A percentile compares a stretch with the other conserved stretches of the same genome.
phyloP scores from a whole-genome alignment of 306 rosid species.

The Betula pendula region DNA sequence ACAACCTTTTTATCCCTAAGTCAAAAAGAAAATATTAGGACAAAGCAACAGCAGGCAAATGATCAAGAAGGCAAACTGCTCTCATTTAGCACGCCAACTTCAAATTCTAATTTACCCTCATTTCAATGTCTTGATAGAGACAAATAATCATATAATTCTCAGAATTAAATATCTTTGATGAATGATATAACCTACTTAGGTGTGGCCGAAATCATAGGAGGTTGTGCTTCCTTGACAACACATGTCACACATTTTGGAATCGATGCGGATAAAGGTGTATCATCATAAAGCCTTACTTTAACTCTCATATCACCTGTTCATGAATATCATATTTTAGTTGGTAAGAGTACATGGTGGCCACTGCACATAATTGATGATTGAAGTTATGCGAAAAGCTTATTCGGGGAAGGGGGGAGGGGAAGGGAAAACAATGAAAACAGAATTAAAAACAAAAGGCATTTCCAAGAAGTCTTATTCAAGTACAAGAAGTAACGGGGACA shows the following conservation, averaged over 20 bases:
- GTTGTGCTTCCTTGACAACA: conserved; percentile 67
- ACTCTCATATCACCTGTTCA: conserved; percentile 86
- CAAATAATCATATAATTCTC: background rate
- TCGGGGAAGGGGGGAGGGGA: conserved; percentile 7
- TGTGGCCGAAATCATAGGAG: conserved; percentile 60
- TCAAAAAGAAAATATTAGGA: conserved; percentile 13
- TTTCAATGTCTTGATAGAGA: background rate
- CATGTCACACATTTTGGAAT: conserved; percentile 90
- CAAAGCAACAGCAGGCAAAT: conserved; percentile 21
- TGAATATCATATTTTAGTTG: conserved; percentile 15
- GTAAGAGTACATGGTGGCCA: conserved; percentile 17
- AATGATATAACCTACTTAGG: conserved; percentile 51
- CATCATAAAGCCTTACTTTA: conserved; percentile 72
- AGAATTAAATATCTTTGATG: background rate
- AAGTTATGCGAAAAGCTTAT: conserved; percentile 9
- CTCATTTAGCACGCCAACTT: conserved; percentile 17
- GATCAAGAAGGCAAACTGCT: background rate
- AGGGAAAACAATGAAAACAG: conserved; percentile 7
- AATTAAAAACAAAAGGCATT: background rate
- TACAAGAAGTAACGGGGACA: background rate
- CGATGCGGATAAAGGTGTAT: conserved; percentile 75
- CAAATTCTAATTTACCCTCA: background rate
- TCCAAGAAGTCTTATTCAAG: background rate
- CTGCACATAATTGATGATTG: conserved; percentile 15
- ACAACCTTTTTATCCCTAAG: conserved; percentile 73